A percentile compares a stretch with the other conserved stretches of the same genome.
phyloP scores from a whole-genome alignment of 1,139 yeast species.

The Yamadazyma songkhlaensis region DNA sequence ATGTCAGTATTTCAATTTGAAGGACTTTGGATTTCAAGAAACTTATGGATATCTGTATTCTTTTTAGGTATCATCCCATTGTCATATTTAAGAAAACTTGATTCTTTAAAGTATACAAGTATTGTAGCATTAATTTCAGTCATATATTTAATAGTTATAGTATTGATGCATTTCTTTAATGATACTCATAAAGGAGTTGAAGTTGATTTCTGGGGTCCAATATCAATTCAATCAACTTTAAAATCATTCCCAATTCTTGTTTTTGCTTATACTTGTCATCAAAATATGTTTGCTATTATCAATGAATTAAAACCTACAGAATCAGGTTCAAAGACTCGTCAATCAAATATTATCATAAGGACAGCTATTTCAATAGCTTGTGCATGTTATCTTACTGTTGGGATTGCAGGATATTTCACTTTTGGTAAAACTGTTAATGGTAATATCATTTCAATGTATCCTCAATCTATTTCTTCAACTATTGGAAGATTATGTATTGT shows the following conservation, averaged over 20 bases:
- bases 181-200: neutral
- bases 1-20: slow-evolving; percentile 40
- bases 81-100: slow-evolving; percentile 69
- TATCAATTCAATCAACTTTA: slow-evolving; percentile 34
- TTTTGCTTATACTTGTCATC: slow-evolving; percentile 94
- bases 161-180: slow-evolving; percentile 46
- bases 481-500: slow-evolving; percentile 72
- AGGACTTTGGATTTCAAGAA: slow-evolving; percentile 37
- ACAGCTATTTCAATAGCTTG: slow-evolving; percentile 60
- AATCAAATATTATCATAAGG: slow-evolving; percentile 52
- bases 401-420: slow-evolving; percentile 79
- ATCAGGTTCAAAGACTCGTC: slow-evolving; percentile 48
- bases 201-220: slow-evolving; percentile 36
- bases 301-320: slow-evolving; percentile 54
- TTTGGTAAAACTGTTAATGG: slow-evolving; percentile 75
- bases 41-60: slow-evolving; percentile 69
- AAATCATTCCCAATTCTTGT: slow-evolving; percentile 81
- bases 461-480: slow-evolving; percentile 57
- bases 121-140: slow-evolving; percentile 81
- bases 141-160: slow-evolving; percentile 72
- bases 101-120: slow-evolving; percentile 83
- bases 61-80: slow-evolving; percentile 69
- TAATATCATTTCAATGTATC: slow-evolving; percentile 69
- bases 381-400: slow-evolving; percentile 66
- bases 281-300: slow-evolving; percentile 86